Evolutionary conservation across 352 stramenopile genomes (phyloP).

Genomic region (Chrysophaeum taylorii): DNA sequence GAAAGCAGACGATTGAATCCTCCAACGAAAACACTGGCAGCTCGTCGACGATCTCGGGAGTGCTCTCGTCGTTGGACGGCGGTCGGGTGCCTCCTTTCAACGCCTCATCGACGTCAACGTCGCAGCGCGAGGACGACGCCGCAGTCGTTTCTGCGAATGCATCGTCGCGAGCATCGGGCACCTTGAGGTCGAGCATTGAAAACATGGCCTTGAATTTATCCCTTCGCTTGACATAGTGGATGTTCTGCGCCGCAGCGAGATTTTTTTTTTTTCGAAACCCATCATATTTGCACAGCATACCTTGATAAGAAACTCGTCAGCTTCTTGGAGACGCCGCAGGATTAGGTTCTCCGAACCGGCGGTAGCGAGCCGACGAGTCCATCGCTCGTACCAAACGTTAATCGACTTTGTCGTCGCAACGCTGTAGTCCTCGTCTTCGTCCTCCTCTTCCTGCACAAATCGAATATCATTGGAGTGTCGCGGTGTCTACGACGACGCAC

Average conservation of each 20-base stretch:
- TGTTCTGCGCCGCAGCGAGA: background rate
- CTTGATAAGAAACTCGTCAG: constrained; percentile 2
- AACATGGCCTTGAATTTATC: background rate
- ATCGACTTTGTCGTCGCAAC: background rate
- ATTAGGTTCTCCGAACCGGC: background rate
- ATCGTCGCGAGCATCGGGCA: background rate
- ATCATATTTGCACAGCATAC: no score
- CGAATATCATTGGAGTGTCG: background rate
- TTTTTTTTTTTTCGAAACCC: no score
- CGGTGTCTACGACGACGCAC: background rate
- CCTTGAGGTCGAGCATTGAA: background rate
- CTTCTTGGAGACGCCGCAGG: background rate
- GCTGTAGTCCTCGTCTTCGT: background rate
- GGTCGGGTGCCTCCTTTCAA: no score
- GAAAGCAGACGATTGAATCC: background rate
- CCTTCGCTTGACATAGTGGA: background rate
- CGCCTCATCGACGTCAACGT: no score
- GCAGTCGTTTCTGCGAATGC: background rate
- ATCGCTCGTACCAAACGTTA: background rate
- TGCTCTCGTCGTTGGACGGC: no score
- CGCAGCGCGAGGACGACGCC: no score
- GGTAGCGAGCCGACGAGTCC: background rate
- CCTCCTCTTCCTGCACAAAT: background rate
- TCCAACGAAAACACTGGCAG: background rate
- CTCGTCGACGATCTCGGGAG: no score